Conservation (phyloP, 78 protist genomes). For the Anaeramoeba flamelloides region DNA sequence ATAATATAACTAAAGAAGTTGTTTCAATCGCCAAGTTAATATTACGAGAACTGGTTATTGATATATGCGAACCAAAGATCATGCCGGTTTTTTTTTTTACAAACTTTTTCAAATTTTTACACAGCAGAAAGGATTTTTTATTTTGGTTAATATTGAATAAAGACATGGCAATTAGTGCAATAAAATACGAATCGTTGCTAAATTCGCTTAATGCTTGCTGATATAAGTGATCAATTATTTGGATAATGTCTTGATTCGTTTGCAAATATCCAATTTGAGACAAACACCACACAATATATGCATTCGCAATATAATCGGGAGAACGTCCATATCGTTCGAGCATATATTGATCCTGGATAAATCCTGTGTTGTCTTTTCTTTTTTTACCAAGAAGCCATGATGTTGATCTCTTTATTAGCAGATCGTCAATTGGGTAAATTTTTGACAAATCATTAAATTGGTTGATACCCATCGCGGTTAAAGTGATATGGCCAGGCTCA, state of each 20-base stretch:
- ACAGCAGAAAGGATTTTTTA: neutral
- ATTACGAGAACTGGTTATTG: neutral
- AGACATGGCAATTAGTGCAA: neutral
- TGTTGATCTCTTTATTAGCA: neutral
- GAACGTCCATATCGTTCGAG: neutral
- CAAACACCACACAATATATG: neutral
- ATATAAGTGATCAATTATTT: neutral
- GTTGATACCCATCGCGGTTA: neutral
- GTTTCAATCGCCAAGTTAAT: neutral
- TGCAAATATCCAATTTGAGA: neutral
- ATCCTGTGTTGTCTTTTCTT: neutral
- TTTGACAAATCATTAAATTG: neutral
- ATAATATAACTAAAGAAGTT: neutral
- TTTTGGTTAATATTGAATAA: neutral
- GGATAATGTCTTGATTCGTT: neutral
- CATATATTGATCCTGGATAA: neutral
- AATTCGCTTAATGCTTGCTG: neutral
- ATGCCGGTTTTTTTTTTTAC: neutral
- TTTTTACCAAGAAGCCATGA: neutral
- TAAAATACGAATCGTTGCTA: neutral
- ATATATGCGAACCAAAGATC: neutral
- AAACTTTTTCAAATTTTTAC: neutral
- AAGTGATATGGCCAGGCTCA: neutral
- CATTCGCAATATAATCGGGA: neutral
- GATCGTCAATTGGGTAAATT: neutral